Conservation (phyloP, 1,284 basidiomycete genomes). For the Papiliotrema nemorosa region DNA sequence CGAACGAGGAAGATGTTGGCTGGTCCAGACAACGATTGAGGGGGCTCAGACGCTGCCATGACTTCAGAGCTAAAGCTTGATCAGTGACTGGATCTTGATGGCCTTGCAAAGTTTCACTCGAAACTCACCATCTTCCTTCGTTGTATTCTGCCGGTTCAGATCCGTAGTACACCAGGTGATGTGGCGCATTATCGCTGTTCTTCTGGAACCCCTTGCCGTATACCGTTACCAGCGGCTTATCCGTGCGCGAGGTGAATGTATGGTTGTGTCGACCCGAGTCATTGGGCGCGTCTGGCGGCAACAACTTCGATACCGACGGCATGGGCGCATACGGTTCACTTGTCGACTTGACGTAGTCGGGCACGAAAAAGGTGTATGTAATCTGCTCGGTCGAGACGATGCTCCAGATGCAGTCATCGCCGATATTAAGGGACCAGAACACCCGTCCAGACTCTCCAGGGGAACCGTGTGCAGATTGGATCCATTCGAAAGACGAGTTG, state of each 20-base stretch:
- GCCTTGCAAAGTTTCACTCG: no score
- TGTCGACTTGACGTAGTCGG: conserved; percentile 53
- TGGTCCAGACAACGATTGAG: conserved; percentile 51
- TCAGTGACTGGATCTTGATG: background rate
- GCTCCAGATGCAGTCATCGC: conserved; percentile 43
- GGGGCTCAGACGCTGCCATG: conserved; percentile 46
- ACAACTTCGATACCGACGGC: conserved; percentile 76
- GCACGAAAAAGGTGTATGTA: conserved; percentile 82
- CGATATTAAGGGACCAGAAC: conserved; percentile 39
- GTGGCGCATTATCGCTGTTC: conserved; percentile 56
- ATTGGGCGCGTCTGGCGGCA: conserved; percentile 61
- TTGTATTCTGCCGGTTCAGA: conserved; percentile 79
- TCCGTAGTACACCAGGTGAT: conserved; percentile 70
- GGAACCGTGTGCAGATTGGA: background rate
- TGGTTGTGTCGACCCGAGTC: conserved; percentile 27
- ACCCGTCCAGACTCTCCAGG: background rate
- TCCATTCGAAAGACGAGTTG: conserved; percentile 2
- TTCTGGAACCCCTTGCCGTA: conserved; percentile 89
- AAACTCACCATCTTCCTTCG: conserved; percentile 75
- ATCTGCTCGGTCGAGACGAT: conserved; percentile 47
- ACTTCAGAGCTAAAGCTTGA: conserved; percentile 55
- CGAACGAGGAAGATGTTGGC: conserved; percentile 76
- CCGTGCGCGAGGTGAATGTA: conserved; percentile 35
- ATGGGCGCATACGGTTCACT: conserved; percentile 81
- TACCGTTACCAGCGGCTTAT: conserved; percentile 38